Conservation (phyloP, 2,329 filamentous ascomycete species). For the Neophaeococcomyces mojaviensis region DNA sequence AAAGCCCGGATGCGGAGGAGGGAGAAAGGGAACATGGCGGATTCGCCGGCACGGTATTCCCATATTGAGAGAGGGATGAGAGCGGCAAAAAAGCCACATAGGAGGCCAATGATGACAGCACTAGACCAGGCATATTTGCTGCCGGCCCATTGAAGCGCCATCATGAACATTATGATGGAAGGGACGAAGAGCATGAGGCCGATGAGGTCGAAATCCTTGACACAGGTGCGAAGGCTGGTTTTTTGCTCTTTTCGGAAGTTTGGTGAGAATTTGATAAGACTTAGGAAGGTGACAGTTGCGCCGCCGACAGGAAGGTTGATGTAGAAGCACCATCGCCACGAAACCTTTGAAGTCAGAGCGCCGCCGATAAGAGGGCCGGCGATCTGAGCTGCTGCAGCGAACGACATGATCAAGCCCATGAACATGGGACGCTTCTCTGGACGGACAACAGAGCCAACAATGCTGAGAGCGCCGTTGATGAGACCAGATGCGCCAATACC, state of each 20-base stretch:
- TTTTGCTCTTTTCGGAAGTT: background rate
- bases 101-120: slow-evolving; percentile 31
- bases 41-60: slow-evolving; percentile 19
- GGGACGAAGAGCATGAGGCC: slow-evolving; percentile 53
- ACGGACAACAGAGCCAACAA: slow-evolving; percentile 23
- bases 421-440: slow-evolving; percentile 22
- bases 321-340: slow-evolving; percentile 29
- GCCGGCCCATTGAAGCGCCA: slow-evolving; percentile 19
- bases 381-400: slow-evolving; percentile 30
- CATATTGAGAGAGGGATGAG: slow-evolving; percentile 27
- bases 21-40: slow-evolving; percentile 22
- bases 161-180: slow-evolving; percentile 19
- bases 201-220: slow-evolving; percentile 44
- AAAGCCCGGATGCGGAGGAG: slow-evolving; percentile 20
- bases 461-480: slow-evolving; percentile 25
- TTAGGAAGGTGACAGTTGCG: slow-evolving; percentile 31
- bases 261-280: slow-evolving; percentile 14
- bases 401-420: slow-evolving; percentile 22
- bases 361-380: slow-evolving; percentile 37
- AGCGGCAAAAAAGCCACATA: slow-evolving; percentile 26
- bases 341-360: slow-evolving; percentile 31
- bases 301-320: slow-evolving; percentile 32
- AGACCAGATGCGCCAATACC: slow-evolving; percentile 25
- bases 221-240: background rate
- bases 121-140: slow-evolving; percentile 27